Percentiles rank a stretch among this genome's conserved stretches.
Conservation (phyloP, 768 basidiomycete species). For the Candolleomyces efflorescens region DNA sequence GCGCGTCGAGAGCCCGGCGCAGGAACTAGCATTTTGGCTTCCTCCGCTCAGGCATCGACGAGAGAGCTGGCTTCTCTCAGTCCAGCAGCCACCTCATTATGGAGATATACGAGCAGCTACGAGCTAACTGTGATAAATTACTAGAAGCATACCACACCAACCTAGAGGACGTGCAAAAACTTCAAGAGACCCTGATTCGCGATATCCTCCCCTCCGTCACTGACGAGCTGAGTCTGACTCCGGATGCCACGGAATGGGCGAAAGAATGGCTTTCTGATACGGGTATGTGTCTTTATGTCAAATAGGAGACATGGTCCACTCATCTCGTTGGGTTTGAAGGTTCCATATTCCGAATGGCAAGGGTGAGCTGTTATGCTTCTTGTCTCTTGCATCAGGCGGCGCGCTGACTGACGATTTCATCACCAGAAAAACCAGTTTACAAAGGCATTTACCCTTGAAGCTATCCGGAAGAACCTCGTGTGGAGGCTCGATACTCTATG, state of each 20-base stretch:
- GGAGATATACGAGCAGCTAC: conserved; percentile 38
- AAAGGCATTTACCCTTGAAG: conserved; percentile 56
- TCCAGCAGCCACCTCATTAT: conserved; percentile 13
- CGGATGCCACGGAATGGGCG: conserved; percentile 45
- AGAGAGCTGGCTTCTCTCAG: neutral
- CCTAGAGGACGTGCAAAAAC: conserved; percentile 36
- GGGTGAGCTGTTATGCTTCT: conserved; percentile 37
- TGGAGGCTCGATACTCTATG: conserved; percentile 52
- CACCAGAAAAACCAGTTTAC: conserved; percentile 65
- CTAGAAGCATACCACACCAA: conserved; percentile 47
- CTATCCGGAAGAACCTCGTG: conserved; percentile 46
- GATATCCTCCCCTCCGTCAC: conserved; percentile 57
- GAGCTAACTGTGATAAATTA: conserved; percentile 44
- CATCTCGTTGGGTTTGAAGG: conserved; percentile 29
- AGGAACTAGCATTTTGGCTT: neutral
- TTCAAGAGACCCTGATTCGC: conserved; percentile 50
- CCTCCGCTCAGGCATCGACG: neutral
- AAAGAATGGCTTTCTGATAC: conserved; percentile 63
- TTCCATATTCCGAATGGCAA: conserved; percentile 56
- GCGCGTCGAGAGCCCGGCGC: neutral
- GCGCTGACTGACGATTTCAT: conserved; percentile 1
- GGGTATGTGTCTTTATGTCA: conserved; percentile 37
- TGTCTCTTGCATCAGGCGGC: conserved; percentile 3
- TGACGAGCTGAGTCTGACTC: conserved; percentile 52
- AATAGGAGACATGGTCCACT: conserved; percentile 9